Evolutionary conservation across 139 green algal genomes (phyloP).

Genomic region (Chlamydomonas sp.): DNA sequence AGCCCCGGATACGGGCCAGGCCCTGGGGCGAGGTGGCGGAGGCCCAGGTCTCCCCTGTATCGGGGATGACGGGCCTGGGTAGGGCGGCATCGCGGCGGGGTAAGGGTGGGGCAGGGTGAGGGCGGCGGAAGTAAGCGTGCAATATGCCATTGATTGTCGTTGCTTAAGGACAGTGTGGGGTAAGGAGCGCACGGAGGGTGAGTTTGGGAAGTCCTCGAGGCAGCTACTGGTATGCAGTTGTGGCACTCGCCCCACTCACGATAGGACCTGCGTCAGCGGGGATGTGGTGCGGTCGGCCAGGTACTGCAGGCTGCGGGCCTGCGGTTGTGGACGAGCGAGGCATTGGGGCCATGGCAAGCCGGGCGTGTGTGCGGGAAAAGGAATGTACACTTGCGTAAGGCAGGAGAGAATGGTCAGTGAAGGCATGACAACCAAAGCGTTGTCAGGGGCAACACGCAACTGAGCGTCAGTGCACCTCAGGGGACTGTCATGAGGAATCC

Average conservation of each 20-base stretch:
- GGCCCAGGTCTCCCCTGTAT: slow-evolving; percentile 27
- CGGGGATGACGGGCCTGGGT: slow-evolving; percentile 4
- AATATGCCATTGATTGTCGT: too few species aligned
- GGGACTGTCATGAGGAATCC: not conserved
- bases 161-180: not conserved
- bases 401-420: not conserved
- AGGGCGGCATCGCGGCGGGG: not conserved
- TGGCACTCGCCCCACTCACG: not conserved
- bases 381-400: too few species aligned
- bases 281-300: not conserved
- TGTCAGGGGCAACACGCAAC: not conserved
- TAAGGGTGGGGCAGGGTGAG: not conserved
- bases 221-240: not conserved
- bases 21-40: slow-evolving; percentile 13
- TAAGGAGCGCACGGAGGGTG: not conserved
- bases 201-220: not conserved
- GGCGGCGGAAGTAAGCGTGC: too few species aligned
- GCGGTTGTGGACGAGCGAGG: not conserved
- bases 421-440: not conserved
- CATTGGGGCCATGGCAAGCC: too few species aligned
- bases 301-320: slow-evolving; percentile 22
- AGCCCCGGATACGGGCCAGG: not conserved
- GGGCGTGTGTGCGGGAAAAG: too few species aligned
- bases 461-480: not conserved
- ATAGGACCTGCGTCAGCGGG: slow-evolving; percentile 19